Percentiles rank a stretch among this genome's conserved stretches.
phyloP scores from a whole-genome alignment of 2,329 filamentous ascomycete genomes.

The Penicillium digitatum region DNA sequence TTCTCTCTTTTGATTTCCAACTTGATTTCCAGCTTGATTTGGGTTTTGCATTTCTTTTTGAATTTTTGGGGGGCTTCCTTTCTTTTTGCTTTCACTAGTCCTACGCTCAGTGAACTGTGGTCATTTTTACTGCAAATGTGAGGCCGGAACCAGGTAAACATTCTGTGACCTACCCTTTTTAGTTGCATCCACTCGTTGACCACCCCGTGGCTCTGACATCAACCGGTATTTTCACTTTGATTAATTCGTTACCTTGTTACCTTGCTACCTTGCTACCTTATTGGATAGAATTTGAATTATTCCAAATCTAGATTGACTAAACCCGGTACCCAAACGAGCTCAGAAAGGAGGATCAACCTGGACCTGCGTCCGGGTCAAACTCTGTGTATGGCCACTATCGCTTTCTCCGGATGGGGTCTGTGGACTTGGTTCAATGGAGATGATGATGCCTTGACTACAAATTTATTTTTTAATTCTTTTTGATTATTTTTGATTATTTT shows the following conservation, averaged over 20 bases:
- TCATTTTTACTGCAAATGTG: constrained; percentile 11
- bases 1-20: not conserved
- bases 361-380: constrained; percentile 41
- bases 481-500: constrained; percentile 37
- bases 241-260: not conserved
- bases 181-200: constrained; percentile 33
- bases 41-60: constrained; percentile 1
- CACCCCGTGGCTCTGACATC: constrained; percentile 35
- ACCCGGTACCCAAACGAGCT: constrained; percentile 33
- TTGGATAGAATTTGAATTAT: constrained; percentile 6
- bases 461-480: constrained; percentile 25
- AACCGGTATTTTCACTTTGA: constrained; percentile 30
- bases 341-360: constrained; percentile 40
- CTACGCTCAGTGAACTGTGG: not conserved
- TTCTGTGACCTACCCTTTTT: constrained; percentile 27
- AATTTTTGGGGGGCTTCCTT: constrained; percentile 2
- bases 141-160: constrained; percentile 21
- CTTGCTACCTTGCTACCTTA: not conserved
- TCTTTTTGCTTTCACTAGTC: constrained; percentile 3
- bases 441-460: constrained; percentile 38
- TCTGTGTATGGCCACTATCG: constrained; percentile 27
- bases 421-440: constrained; percentile 23
- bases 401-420: constrained; percentile 31
- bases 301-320: constrained; percentile 27
- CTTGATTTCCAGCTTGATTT: constrained; percentile 1